Conservation (phyloP, 2,329 filamentous ascomycete species). For the Aspergillus ochraceoroseus region DNA sequence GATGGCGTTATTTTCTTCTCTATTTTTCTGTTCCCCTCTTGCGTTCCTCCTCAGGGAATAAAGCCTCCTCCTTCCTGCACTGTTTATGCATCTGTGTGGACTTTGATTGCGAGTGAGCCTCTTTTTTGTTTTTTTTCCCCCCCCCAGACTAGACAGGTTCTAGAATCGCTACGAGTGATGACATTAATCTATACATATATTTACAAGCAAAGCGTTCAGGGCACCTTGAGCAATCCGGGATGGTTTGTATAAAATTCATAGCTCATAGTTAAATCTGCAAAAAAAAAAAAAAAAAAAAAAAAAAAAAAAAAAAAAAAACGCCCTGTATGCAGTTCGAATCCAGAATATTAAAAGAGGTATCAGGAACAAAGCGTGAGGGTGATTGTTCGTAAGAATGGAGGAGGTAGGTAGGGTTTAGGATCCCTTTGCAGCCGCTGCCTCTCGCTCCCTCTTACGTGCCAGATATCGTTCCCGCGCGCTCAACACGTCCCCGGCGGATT, state of each 20-base stretch:
- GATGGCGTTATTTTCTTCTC: slow-evolving; percentile 8
- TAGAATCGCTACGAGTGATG: slow-evolving; percentile 15
- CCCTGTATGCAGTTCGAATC: too few species aligned
- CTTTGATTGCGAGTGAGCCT: too few species aligned
- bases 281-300: too few species aligned
- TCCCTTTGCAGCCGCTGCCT: slow-evolving; percentile 34
- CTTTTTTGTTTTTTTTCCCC: too few species aligned
- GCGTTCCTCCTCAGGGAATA: slow-evolving; percentile 1
- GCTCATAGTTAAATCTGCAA: too few species aligned
- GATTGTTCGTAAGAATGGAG: too few species aligned
- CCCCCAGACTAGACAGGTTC: neutral
- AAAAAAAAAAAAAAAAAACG: too few species aligned
- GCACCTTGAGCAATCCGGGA: neutral
- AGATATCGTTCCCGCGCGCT: slow-evolving; percentile 60
- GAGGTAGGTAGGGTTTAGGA: neutral
- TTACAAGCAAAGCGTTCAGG: slow-evolving; percentile 7
- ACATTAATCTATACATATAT: slow-evolving; percentile 8
- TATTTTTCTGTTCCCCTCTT: neutral
- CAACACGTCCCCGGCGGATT: slow-evolving; percentile 54
- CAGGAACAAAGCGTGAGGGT: too few species aligned
- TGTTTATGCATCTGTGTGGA: slow-evolving; percentile 6
- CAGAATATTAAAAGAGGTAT: too few species aligned
- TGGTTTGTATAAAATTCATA: too few species aligned
- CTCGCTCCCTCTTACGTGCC: slow-evolving; percentile 54
- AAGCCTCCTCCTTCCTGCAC: too few species aligned